Conservation (phyloP, 2,329 filamentous ascomycete species). For the Trichoderma guizhouense region DNA sequence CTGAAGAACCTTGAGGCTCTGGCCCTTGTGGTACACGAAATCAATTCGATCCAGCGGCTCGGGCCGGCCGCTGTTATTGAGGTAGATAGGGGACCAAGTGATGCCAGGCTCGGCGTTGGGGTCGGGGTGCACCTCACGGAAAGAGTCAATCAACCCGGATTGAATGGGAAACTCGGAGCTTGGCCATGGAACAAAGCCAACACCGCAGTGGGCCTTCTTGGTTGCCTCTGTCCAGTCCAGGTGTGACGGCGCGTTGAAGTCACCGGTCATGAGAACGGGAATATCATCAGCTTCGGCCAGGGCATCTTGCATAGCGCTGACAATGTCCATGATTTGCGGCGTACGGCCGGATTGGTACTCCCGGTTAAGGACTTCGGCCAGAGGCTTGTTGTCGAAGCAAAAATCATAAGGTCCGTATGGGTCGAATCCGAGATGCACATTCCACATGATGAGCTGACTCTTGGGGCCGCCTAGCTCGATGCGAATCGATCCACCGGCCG, state of each 20-base stretch:
- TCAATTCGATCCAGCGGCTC: constrained; percentile 43
- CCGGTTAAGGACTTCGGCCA: constrained; percentile 32
- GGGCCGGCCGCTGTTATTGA: constrained; percentile 29
- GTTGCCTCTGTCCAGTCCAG: constrained; percentile 39
- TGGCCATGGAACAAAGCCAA: constrained; percentile 36
- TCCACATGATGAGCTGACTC: constrained; percentile 35
- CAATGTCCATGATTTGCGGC: constrained; percentile 35
- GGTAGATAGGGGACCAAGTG: constrained; percentile 42
- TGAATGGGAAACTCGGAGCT: constrained; percentile 35
- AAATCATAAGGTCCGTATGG: constrained; percentile 45
- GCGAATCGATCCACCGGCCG: constrained; percentile 31
- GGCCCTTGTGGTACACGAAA: constrained; percentile 40
- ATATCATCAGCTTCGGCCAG: constrained; percentile 30
- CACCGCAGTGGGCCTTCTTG: constrained; percentile 36
- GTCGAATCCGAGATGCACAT: constrained; percentile 35
- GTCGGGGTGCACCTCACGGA: constrained; percentile 36
- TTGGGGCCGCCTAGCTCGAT: constrained; percentile 34
- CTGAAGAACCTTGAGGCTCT: constrained; percentile 28
- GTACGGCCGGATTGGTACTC: constrained; percentile 38
- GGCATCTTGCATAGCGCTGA: constrained; percentile 32
- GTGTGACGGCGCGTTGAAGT: constrained; percentile 45
- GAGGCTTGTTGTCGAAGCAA: constrained; percentile 36
- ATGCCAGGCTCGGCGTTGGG: constrained; percentile 32
- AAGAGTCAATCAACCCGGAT: constrained; percentile 40
- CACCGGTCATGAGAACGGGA: constrained; percentile 39